Evolutionary conservation across 2,329 filamentous ascomycete species (phyloP), one percentile per base, ranked within the genome.

Genomic region (Cercospora canescens): DNA sequence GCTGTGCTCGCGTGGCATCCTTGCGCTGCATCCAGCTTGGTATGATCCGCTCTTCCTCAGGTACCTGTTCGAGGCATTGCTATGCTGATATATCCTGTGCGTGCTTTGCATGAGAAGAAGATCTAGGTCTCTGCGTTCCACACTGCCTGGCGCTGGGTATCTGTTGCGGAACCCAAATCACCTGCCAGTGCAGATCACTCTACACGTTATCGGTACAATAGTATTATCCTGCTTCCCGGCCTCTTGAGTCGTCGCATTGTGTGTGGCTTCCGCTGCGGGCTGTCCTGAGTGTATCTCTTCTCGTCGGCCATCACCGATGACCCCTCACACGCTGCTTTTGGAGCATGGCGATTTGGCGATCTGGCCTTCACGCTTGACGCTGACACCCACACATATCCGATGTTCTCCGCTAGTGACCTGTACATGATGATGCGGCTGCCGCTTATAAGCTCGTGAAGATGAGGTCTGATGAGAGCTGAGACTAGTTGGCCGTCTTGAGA

Each of bases 221-320:
- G 24, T 24, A 52, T 34, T 32, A 30, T 56, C 52, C 52, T 56
- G 30, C 28, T 35, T 12, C 16, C 16, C 18, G 52, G 52, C 8
- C 28, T 56, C n/a, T 6, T 24, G 32, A 24, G 16, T 52, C 45
- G 24, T 26, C 21, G 45, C 45, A 52, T 24, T 7, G 26, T n/a
- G 24, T 52, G 45, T 24, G 45, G 14, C 24, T 24, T 52, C 45
- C 45, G 45, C 11, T 28, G 45, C 28, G 45, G 28, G 45, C 12
- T n/a, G 45, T 26, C 11, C 32, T 1, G 55, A n/a, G 16, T n/a
- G 21, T 32, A 45, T 48, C 39, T 34, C 12, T 30, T 14, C 57
- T n/a, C 24, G 21, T 60, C 57, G 57, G 57, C 57, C 57, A 60
- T 45, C 37, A 45, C 57, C 57, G 57, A 60, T 16, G 8, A 6